Evolutionary conservation across 768 basidiomycete species (phyloP).

Genomic region (Lactarius pseudohatsudake): DNA sequence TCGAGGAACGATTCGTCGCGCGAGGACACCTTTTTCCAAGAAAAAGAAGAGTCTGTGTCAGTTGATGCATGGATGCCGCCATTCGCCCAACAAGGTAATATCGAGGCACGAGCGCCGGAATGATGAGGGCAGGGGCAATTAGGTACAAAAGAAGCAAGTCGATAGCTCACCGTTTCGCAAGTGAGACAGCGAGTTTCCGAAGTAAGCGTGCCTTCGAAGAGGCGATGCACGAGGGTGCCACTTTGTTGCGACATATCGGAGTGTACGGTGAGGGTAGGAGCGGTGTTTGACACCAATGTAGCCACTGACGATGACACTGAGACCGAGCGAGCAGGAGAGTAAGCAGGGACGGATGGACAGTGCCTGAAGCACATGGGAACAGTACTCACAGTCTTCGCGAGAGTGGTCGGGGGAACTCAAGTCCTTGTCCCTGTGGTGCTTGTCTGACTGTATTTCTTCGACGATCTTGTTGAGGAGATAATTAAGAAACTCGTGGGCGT

Average conservation of each 20-base stretch:
- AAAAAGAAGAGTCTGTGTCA: conserved; percentile 10
- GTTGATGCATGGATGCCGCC: conserved; percentile 32
- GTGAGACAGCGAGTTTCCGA: conserved; percentile 98
- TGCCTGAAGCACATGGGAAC: conserved; percentile 10
- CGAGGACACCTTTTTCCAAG: conserved; percentile 40
- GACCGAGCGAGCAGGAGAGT: conserved; percentile 14
- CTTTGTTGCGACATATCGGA: conserved; percentile 43
- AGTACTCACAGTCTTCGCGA: conserved; percentile 65
- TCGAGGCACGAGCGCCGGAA: conserved; percentile 14
- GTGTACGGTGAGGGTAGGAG: conserved; percentile 41
- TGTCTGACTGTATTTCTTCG: conserved; percentile 85
- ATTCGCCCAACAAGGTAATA: conserved; percentile 5
- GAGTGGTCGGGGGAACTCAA: conserved; percentile 31
- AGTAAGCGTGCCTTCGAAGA: conserved; percentile 92
- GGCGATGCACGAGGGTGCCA: conserved; percentile 81
- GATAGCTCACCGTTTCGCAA: conserved; percentile 79
- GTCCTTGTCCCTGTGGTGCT: conserved; percentile 36
- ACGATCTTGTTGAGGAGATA: conserved; percentile 90
- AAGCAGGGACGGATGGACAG: neutral
- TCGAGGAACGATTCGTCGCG: conserved; percentile 97
- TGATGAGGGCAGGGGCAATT: neutral
- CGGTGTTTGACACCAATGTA: conserved; percentile 48
- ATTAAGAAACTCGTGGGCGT: conserved; percentile 98
- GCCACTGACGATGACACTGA: conserved; percentile 61
- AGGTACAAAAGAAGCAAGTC: neutral